Conservation (phyloP, 495 filamentous ascomycete genomes). For the Trichoderma reesei region DNA sequence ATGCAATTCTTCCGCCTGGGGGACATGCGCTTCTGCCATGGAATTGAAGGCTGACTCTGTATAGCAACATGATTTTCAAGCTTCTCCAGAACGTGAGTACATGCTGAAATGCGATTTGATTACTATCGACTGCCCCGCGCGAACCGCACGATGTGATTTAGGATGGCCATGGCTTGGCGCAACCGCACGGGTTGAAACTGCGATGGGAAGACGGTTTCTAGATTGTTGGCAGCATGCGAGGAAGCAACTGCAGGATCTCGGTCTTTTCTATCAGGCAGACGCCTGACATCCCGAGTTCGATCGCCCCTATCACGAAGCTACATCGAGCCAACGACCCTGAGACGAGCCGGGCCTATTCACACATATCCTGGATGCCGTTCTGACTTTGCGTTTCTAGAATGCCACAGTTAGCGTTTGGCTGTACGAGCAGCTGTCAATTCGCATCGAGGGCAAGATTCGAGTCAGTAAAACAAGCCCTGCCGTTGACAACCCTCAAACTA, state of each 20-base stretch:
- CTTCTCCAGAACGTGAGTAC: conserved; percentile 13
- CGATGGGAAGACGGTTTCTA: background rate
- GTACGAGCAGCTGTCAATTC: conserved; percentile 85
- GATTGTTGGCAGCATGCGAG: background rate
- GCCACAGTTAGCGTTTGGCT: conserved; percentile 89
- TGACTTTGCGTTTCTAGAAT: conserved; percentile 39
- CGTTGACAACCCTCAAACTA: conserved; percentile 9
- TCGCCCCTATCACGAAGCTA: background rate
- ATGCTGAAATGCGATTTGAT: background rate
- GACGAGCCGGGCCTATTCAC: background rate
- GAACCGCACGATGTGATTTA: background rate
- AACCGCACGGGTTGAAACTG: background rate
- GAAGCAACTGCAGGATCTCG: too few relatives aligned
- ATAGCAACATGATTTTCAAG: conserved; percentile 13
- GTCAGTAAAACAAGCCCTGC: conserved; percentile 38
- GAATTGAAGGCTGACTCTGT: background rate
- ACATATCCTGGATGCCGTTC: background rate
- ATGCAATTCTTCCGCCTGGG: background rate
- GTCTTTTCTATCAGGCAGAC: too few relatives aligned
- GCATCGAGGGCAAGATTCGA: conserved; percentile 91
- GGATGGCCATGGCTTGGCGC: background rate
- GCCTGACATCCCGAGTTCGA: too few relatives aligned
- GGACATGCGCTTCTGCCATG: background rate
- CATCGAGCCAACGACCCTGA: background rate
- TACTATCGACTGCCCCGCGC: background rate